A percentile compares a stretch with the other conserved stretches of the same genome.
phyloP scores from a whole-genome alignment of 257 asterid genomes.

The Petunia axillaris region DNA sequence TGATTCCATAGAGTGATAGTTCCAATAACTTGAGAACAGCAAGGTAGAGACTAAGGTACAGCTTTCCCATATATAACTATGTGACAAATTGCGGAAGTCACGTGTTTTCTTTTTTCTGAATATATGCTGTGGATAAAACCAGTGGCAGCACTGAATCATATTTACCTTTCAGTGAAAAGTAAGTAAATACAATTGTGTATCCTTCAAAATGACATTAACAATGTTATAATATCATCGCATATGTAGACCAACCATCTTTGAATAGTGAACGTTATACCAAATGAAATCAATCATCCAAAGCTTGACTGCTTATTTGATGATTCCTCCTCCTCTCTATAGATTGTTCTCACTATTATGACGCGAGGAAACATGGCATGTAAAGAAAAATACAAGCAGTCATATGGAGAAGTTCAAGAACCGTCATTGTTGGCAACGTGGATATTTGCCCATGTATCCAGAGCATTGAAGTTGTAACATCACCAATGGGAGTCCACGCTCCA shows the following conservation, averaged over 20 bases:
- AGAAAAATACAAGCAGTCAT: not conserved
- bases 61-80: not conserved
- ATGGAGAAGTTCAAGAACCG: conserved; percentile 52
- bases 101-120: not conserved
- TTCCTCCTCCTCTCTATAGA: not conserved
- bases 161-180: not conserved
- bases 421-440: conserved; percentile 89
- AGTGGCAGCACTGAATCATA: not conserved
- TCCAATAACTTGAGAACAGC: not conserved
- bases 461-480: conserved; percentile 98
- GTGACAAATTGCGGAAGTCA: not conserved
- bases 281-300: not conserved
- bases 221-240: not conserved
- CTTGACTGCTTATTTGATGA: not conserved
- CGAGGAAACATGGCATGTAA: conserved; percentile 2
- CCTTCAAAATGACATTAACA: not conserved
- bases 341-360: not conserved
- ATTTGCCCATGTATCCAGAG: conserved; percentile 99
- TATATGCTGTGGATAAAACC: not conserved
- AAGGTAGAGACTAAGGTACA: not conserved
- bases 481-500: conserved; percentile 99
- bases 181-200: too few relatives aligned
- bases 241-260: not conserved
- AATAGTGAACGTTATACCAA: conserved; percentile 3
- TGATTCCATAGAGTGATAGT: not conserved